Evolutionary conservation across 2,329 filamentous ascomycete genomes (phyloP), one percentile per base, ranked within the genome.

Genomic region (Colletotrichum ledebouriae): DNA sequence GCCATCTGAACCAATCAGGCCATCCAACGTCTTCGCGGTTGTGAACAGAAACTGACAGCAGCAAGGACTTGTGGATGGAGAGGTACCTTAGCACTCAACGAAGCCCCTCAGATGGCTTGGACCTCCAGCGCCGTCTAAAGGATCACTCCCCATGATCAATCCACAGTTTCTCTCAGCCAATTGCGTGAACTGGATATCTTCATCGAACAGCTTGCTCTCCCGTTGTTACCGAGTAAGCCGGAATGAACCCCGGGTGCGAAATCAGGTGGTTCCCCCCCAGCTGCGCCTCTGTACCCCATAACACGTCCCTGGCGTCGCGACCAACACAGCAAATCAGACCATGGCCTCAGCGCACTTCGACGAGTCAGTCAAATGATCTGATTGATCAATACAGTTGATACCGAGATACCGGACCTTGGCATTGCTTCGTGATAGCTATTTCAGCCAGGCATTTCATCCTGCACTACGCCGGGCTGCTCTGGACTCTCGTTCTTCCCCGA

Each of bases 251-350:
- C 46, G 47, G 59, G 34, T 42, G 34, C 46, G 15, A 60, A 50
- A 60, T 60, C 34, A 60, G 58, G 46, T 34, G 47, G n/a, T 53
- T n/a, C 34, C 3, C 59, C 59, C 47, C 59, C 47, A 61, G 34
- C 20, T 42, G 46, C 34, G 33, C n/a, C 11, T 44, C 34, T 20
- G 11, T 41, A 25, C 25, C 59, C 59, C 47, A 47, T 33, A 37
- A n/a, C 10, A 12, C 1, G 33, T 34, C 44, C 46, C 37, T 53
- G 37, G 50, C 44, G 13, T 59, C 33, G 57, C 17, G 20, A 50
- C 42, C 57, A 59, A 59, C 57, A 44, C 11, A 37, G 59, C n/a
- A 29, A 11, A 61, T 61, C 59, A 61, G 47, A 29, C 59, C 59
- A 61, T 15, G 59, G 6, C 13, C 4, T 33, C 10, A 1, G 1